Base-by-base conservation (phyloP, 148 eudicot species). In the Spergularia bocconei region DNA sequence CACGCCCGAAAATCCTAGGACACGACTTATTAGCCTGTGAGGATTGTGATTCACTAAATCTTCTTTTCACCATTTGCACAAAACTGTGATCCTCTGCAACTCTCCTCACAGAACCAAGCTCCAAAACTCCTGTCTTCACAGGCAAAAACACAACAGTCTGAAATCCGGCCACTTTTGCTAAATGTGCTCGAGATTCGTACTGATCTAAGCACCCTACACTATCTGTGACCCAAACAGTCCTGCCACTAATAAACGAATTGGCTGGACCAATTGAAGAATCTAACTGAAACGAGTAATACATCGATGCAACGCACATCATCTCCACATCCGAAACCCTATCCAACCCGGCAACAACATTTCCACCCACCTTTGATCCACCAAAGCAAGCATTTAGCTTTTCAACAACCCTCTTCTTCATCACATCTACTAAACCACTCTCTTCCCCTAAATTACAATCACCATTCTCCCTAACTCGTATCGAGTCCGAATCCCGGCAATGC, bases 1-100 rank as follows among this genome's bases (percentile, higher is more conserved):
- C 97, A 56, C 79, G 91, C 56, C 98, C 98, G 16, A 92, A 95
- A 62, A 95, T 84, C 65, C 86, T 95, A 10, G 97, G 89, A 55
- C 55, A 59, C 33, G 78, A 72, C 80, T 85, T 87, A 36, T 85
- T 87, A 36, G 90, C 70, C 71, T 82, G 93, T 8, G 79, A 21
- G 20, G 85, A 19, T 12, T 72, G 84, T 58, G 81, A 70, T 61
- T 83, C 90, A 19, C 86, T 91, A 73, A 91, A 69, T 5, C 84
- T 48, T 19, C 81, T 67, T 70, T 84, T 92, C 2, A 87, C 85
- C 86, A 82, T 78, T 50, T 87, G 87, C 64, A 88, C 75, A 41
- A 85, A 19, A 70, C 70, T 78, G 57, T 76, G 85, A 14, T 95
- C 96, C 82, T 95, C 98, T 11, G 72, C 47, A 23, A 95, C 77